Evolutionary conservation across 306 rosid genomes (phyloP).

Genomic region (Mucuna pruriens): DNA sequence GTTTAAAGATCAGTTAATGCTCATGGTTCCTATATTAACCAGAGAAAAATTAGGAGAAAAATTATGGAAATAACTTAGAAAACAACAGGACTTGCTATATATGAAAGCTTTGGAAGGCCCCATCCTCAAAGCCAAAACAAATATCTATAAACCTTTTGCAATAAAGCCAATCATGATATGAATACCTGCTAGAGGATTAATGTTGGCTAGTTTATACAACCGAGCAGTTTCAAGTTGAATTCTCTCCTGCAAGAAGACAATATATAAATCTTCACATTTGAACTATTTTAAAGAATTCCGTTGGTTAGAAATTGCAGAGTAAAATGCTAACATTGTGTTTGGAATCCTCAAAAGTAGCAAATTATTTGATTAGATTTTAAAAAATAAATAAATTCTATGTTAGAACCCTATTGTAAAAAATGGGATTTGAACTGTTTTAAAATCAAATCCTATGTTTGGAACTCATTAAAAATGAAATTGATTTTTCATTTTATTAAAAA

Average conservation of each 20-base stretch:
- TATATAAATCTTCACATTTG: conserved; percentile 31
- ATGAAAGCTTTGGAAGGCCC: not conserved
- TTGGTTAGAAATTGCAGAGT: not conserved
- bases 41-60: not conserved
- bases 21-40: conserved; percentile 7
- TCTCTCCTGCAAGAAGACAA: conserved; percentile 75
- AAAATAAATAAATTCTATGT: not conserved
- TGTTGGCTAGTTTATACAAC: conserved; percentile 84
- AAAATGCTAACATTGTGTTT: conserved; percentile 26
- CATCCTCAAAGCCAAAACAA: conserved; percentile 7
- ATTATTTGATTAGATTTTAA: not conserved
- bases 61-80: not conserved
- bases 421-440: conserved; percentile 1
- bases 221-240: conserved; percentile 94
- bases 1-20: not conserved
- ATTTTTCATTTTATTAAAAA: not conserved
- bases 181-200: conserved; percentile 97
- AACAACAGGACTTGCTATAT: conserved; percentile 6
- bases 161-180: conserved; percentile 1
- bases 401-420: not conserved
- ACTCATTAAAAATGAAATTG: not conserved
- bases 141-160: conserved; percentile 13
- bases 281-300: not conserved
- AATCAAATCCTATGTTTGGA: conserved; percentile 13
- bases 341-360: conserved; percentile 16